Percentiles rank a stretch among this genome's conserved stretches.
These are phyloP conservation scores for Saccharomycodes ludwigii DNA, from an alignment of 805 yeast species.

Conservation along the genomic window DNA sequence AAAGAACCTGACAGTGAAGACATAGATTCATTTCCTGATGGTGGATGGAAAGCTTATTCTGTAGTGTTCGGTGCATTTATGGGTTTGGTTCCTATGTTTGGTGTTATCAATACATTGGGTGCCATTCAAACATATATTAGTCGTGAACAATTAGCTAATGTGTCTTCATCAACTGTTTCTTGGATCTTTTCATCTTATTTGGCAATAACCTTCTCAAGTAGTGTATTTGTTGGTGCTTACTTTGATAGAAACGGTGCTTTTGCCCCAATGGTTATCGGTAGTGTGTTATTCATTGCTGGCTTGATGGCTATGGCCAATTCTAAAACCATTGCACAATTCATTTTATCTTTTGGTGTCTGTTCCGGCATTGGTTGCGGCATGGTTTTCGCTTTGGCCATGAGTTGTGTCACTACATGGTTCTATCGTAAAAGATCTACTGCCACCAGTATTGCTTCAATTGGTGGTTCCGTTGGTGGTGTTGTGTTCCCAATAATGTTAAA, in stretches of 20 bases:
- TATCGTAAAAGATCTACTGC: constrained; percentile 44
- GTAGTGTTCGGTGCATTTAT: constrained; percentile 47
- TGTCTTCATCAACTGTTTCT: constrained; percentile 36
- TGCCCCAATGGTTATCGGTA: constrained; percentile 29
- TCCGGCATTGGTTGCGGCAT: constrained; percentile 48
- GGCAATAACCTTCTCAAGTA: constrained; percentile 35
- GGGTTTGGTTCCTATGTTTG: constrained; percentile 43
- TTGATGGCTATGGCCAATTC: constrained; percentile 42
- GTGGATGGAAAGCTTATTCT: constrained; percentile 43
- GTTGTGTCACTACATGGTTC: constrained; percentile 57
- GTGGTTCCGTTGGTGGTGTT: constrained; percentile 44
- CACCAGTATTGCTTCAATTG: constrained; percentile 33
- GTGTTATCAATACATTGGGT: constrained; percentile 47
- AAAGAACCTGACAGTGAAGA: no score
- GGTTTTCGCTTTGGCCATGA: constrained; percentile 43
- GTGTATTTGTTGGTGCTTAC: constrained; percentile 42
- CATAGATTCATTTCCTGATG: no score
- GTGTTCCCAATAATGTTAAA: constrained; percentile 41
- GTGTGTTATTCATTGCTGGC: constrained; percentile 32
- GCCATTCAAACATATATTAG: constrained; percentile 50
- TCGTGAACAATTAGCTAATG: constrained; percentile 36
- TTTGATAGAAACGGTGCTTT: constrained; percentile 44
- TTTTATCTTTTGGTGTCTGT: constrained; percentile 40
- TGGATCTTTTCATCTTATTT: constrained; percentile 55
- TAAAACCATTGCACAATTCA: constrained; percentile 43